These are phyloP conservation scores for Inga oerstediana DNA, from an alignment of 306 rosid species.

Conservation along the genomic window DNA sequence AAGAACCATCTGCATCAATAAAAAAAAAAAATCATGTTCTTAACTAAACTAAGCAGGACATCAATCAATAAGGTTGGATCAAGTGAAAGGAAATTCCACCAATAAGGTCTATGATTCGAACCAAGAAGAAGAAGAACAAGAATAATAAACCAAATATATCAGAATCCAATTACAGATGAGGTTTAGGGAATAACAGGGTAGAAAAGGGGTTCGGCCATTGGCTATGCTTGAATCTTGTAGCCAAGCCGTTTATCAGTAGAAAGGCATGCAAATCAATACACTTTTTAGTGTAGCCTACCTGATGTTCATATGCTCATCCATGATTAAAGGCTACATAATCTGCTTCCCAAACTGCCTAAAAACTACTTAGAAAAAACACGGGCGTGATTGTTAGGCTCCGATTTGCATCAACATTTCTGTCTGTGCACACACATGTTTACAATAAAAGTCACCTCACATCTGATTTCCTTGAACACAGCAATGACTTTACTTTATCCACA, in stretches of 20 bases:
- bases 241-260: not conserved
- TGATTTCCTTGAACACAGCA: conserved; percentile 4
- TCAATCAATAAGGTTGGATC: not conserved
- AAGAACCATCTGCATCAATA: not conserved
- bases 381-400: not conserved
- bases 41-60: not conserved
- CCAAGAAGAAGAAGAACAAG: not conserved
- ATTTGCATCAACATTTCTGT: not conserved
- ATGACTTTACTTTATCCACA: conserved; percentile 1
- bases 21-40: not conserved
- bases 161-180: not conserved
- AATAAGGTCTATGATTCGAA: not conserved
- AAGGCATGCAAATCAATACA: not conserved
- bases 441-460: conserved; percentile 2
- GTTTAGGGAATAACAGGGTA: not conserved
- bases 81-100: not conserved
- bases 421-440: not conserved
- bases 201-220: not conserved
- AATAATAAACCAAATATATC: not conserved
- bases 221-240: not conserved
- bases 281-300: not conserved
- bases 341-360: not conserved
- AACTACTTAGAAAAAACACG: not conserved
- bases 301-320: not conserved
- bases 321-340: not conserved